Base-by-base conservation (phyloP, 129 eudicot genomes). In the carrot (Daucus carota) region DNA sequence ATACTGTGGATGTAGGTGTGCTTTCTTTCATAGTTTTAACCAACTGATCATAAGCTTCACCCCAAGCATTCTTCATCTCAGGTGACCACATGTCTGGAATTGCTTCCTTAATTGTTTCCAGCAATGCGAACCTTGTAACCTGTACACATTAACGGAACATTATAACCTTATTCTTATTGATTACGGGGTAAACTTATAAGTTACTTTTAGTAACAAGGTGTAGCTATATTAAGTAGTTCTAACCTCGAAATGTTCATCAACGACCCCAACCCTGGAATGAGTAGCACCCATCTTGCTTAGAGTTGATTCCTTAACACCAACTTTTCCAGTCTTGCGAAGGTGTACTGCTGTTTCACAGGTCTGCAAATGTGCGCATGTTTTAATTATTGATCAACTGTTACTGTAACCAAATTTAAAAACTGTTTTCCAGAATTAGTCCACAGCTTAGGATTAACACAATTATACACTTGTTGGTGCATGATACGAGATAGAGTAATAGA, bases 331-430 rank as follows among this genome's bases (percentile, higher is more conserved):
- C 77, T 86, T 89, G 33, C 85, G 78, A 41, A 89, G 87, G 62
- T 89, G 90, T 33, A 84, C 87, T 34, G 91, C 95, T 10, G 95
- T 83, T 81, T 89, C 91, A 84, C 95, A 89, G 8, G 95, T 89
- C 95, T 89, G 83, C 76, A 74, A 46, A 12, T 12, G 11, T 17
- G 41, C 0, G 24, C 3, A n/a, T 12, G 20, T 68, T 29, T 28
- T 9, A 48, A 28, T 29, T 22, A 16, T 29, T 29, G 2, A 11
- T 29, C 20, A 63, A 29, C 13, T 29, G 40, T 63, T 15, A 29
- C 10, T 14, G 36, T 29, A 29, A 15, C 26, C 29, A 15, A 63
- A 26, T 0, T 4, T 29, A 29, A 63, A 63, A 57, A 20, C 31
- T 57, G 16, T 0, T 9, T n/a, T 15, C 65, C 6, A 0, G n/a